These are phyloP conservation scores for Saccharomyces hybrid DNA, from an alignment of 1,139 yeast genomes.

Conservation along the genomic window DNA sequence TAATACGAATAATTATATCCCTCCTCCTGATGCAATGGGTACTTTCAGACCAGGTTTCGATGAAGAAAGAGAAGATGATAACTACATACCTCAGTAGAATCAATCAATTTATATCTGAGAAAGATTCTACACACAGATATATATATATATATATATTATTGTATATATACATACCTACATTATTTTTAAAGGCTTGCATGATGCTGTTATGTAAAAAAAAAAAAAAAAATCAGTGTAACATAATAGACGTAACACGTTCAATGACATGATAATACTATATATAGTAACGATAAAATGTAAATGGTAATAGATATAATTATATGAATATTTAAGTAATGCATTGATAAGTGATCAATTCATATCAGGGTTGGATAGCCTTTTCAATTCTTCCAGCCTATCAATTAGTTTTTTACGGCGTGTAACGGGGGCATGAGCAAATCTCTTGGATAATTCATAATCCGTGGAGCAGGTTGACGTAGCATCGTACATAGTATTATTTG, in stretches of 20 bases:
- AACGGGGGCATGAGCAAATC: conserved; percentile 24
- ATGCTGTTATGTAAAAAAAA: not conserved
- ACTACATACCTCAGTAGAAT: conserved; percentile 15
- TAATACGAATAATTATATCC: conserved; percentile 8
- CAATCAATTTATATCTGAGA: not conserved
- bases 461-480: conserved; percentile 9
- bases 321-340: conserved; percentile 1
- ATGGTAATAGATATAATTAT: not conserved
- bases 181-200: not conserved
- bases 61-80: conserved; percentile 16
- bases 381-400: conserved; percentile 33
- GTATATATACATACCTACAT: no score
- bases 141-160: no score
- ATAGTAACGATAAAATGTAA: not conserved
- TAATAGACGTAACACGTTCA: not conserved
- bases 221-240: not conserved
- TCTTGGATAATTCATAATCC: conserved; percentile 20
- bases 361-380: conserved; percentile 14
- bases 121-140: not conserved
- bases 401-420: conserved; percentile 34
- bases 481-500: conserved; percentile 10
- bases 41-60: conserved; percentile 5
- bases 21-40: conserved; percentile 15
- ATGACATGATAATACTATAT: not conserved
- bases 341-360: conserved; percentile 1